phyloP scores from a whole-genome alignment of 1,139 yeast species.

The Kurtzmaniella quercitrusa region DNA sequence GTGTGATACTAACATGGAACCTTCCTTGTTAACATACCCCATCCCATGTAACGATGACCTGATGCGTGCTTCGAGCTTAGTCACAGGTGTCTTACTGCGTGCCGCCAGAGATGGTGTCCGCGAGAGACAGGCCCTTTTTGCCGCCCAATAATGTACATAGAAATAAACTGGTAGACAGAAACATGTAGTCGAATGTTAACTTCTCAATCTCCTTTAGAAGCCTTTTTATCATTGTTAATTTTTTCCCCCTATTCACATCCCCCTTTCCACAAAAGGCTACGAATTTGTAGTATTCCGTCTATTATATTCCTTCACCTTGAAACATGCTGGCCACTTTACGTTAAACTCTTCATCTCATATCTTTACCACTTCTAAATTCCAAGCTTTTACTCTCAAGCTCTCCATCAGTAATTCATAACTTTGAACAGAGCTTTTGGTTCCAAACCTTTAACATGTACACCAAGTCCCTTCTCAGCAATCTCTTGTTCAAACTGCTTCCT shows the following conservation, averaged over 20 bases:
- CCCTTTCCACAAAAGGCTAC: no score
- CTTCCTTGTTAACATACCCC: constrained; percentile 84
- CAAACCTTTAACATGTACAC: background rate
- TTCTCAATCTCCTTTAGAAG: no score
- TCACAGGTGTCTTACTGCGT: constrained; percentile 77
- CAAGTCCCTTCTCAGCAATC: constrained; percentile 17
- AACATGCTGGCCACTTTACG: no score
- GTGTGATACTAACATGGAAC: constrained; percentile 91
- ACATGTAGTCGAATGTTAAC: background rate
- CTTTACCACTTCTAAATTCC: no score
- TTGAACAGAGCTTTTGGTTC: background rate
- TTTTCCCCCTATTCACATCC: no score
- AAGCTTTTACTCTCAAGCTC: background rate
- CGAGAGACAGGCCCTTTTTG: constrained; percentile 45
- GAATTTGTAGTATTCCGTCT: no score
- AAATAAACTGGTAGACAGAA: constrained; percentile 2
- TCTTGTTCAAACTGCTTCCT: constrained; percentile 21
- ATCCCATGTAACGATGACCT: constrained; percentile 96
- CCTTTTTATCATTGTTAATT: no score
- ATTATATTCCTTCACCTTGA: no score
- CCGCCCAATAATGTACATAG: constrained; percentile 6
- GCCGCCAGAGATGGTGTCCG: constrained; percentile 79
- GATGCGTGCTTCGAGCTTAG: constrained; percentile 71
- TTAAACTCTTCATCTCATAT: background rate
- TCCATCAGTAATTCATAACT: background rate